Evolutionary conservation across 2,329 filamentous ascomycete genomes (phyloP).

Genomic region (Aureobasidium sp.): DNA sequence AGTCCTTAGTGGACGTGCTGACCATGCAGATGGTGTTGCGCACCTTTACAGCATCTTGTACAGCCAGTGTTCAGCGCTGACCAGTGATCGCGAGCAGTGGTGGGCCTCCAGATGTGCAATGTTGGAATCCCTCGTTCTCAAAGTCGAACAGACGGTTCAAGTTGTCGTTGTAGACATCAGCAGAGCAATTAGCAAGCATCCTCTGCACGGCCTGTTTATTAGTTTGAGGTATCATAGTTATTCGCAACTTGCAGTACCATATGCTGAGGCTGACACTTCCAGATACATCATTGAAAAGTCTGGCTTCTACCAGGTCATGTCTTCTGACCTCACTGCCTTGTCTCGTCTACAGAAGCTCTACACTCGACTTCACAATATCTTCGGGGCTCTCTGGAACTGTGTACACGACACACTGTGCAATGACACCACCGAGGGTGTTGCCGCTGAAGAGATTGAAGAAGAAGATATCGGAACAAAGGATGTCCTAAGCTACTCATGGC

Average conservation of each 20-base stretch:
- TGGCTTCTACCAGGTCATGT: slow-evolving; percentile 11
- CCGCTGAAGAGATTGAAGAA: slow-evolving; percentile 69
- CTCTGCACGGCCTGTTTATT: slow-evolving; percentile 37
- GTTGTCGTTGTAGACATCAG: slow-evolving; percentile 60
- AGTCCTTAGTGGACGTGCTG: slow-evolving; percentile 69
- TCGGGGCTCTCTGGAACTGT: slow-evolving; percentile 66
- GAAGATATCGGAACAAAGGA: slow-evolving; percentile 78
- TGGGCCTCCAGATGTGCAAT: slow-evolving; percentile 41
- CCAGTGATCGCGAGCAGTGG: slow-evolving; percentile 21
- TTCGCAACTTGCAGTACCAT: no score
- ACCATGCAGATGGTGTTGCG: slow-evolving; percentile 87
- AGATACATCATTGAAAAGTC: slow-evolving; percentile 45
- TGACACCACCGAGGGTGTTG: slow-evolving; percentile 86
- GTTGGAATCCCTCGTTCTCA: slow-evolving; percentile 51
- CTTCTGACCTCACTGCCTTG: neutral
- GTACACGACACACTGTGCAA: slow-evolving; percentile 78
- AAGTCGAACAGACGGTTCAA: slow-evolving; percentile 58
- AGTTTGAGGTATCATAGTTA: slow-evolving; percentile 24
- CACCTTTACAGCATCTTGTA: slow-evolving; percentile 66
- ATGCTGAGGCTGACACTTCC: neutral
- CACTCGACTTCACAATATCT: slow-evolving; percentile 35
- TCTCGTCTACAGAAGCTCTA: neutral
- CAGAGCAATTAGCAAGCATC: slow-evolving; percentile 46
- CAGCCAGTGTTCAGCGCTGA: slow-evolving; percentile 17
- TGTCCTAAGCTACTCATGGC: slow-evolving; percentile 88